Percentiles rank a stretch among this genome's conserved stretches.
Conservation (phyloP, 1,284 basidiomycete species). For the Malassezia equina region DNA sequence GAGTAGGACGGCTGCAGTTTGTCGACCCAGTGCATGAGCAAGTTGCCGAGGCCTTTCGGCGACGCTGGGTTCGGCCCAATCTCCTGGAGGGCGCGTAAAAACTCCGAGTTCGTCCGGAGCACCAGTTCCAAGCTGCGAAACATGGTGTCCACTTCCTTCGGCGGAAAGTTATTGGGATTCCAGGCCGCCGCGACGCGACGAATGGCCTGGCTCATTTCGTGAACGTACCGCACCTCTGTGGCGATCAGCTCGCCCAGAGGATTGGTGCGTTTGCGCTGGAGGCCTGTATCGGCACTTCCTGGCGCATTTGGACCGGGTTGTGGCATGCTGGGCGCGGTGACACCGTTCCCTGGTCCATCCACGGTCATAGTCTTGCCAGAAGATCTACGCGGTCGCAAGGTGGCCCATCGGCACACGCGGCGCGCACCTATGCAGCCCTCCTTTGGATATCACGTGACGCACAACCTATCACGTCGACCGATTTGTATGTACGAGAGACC, state of each 20-base stretch:
- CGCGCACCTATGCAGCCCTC: neutral
- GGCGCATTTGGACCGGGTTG: neutral
- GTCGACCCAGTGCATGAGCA: conserved; percentile 91
- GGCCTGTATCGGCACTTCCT: neutral
- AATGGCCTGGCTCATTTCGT: conserved; percentile 77
- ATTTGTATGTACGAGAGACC: neutral
- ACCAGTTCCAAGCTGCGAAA: conserved; percentile 84
- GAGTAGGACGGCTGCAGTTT: conserved; percentile 65
- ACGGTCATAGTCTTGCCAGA: neutral
- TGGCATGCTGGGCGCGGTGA: neutral
- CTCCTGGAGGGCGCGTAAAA: conserved; percentile 69
- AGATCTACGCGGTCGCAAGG: neutral
- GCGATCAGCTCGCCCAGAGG: conserved; percentile 85
- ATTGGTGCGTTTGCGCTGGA: conserved; percentile 52
- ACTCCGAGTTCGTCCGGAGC: conserved; percentile 76
- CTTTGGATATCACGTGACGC: neutral
- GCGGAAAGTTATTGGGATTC: conserved; percentile 88
- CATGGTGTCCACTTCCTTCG: conserved; percentile 80
- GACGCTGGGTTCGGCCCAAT: conserved; percentile 84
- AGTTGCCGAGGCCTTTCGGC: conserved; percentile 87
- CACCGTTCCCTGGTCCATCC: neutral
- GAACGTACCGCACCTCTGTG: conserved; percentile 86
- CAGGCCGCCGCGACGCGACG: conserved; percentile 95
- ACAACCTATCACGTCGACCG: neutral
- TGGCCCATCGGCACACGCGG: neutral